Base-by-base conservation (phyloP, 2,329 filamentous ascomycete genomes). In the Juglanconis sp. region DNA sequence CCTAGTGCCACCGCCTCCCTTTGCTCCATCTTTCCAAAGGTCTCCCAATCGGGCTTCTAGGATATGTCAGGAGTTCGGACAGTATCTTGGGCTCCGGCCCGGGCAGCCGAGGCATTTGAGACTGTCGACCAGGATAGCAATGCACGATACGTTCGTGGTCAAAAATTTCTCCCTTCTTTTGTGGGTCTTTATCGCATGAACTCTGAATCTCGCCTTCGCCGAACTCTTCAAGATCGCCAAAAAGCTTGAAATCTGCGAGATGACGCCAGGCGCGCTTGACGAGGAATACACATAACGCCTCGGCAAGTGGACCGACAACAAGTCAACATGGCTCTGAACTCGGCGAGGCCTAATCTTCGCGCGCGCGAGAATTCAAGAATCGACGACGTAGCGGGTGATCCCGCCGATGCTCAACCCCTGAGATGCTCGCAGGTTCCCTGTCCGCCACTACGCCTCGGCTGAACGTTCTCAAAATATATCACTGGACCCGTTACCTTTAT, bases 221-320 rank as follows among this genome's bases (percentile, higher is more conserved):
- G 60, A 52, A 38, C 44, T 13, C 52, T 44, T 11, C 17, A 7
- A 8, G 30, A 7, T 10, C 10, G 32, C 34, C 34, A 17, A 51
- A 17, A n/a, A 34, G 36, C n/a, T 17, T 5, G 10, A 15, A 35
- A 38, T 24, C 24, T 24, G 24, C 24, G 24, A 1, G 24, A 24
- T 24, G 24, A 24, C 24, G 24, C 24, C 24, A 24, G 24, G 24
- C 24, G 24, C 24, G 24, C 24, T 24, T 24, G 24, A 24, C 2
- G 17, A 52, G 10, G 5, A n/a, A 13, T 17, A 24, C 50, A 24
- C 34, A 52, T 8, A 11, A n/a, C 60, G 42, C 60, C 60, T 59
- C 56, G 60, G 60, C 52, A 62, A 62, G 60, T 62, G 60, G 60
- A 34, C 35, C 38, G 53, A 9, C 5, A 32, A 10, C 31, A 11